A percentile compares a stretch with the other conserved stretches of the same genome.
These are phyloP conservation scores for Lasiodiplodia hormozganensis DNA, from an alignment of 2,329 filamentous ascomycete species.

Conservation along the genomic window DNA sequence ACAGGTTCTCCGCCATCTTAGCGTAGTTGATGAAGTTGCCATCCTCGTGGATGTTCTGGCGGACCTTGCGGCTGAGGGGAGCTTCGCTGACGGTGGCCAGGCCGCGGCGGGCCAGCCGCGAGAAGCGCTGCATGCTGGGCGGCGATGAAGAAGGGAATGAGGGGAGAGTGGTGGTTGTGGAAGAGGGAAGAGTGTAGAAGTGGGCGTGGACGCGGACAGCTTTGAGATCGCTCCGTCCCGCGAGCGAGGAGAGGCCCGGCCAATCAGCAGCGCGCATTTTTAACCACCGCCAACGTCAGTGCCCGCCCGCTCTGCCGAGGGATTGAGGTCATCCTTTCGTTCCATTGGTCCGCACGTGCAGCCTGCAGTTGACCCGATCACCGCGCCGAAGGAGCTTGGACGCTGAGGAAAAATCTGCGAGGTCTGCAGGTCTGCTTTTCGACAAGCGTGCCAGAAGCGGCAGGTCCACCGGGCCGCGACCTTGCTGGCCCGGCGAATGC, in stretches of 20 bases:
- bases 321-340: background rate
- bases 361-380: background rate
- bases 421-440: slow-evolving; percentile 23
- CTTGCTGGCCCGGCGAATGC: slow-evolving; percentile 6
- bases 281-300: slow-evolving; percentile 7
- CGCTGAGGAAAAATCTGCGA: slow-evolving; percentile 19
- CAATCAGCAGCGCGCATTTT: slow-evolving; percentile 10
- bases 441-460: slow-evolving; percentile 1
- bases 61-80: slow-evolving; percentile 92
- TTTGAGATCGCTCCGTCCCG: slow-evolving; percentile 8
- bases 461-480: slow-evolving; percentile 19
- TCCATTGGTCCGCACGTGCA: slow-evolving; percentile 21
- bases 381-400: slow-evolving; percentile 23
- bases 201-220: slow-evolving; percentile 11
- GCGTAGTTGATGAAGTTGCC: slow-evolving; percentile 98
- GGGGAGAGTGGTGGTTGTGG: slow-evolving; percentile 40
- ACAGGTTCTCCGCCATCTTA: slow-evolving; percentile 98
- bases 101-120: slow-evolving; percentile 68
- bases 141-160: slow-evolving; percentile 44
- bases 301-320: slow-evolving; percentile 12
- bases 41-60: slow-evolving; percentile 96
- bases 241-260: background rate
- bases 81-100: slow-evolving; percentile 88
- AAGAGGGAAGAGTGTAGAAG: slow-evolving; percentile 31
- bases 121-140: slow-evolving; percentile 71